Evolutionary conservation across 192 early-diverging fungal species (phyloP).

Genomic region (Podila minutissima): DNA sequence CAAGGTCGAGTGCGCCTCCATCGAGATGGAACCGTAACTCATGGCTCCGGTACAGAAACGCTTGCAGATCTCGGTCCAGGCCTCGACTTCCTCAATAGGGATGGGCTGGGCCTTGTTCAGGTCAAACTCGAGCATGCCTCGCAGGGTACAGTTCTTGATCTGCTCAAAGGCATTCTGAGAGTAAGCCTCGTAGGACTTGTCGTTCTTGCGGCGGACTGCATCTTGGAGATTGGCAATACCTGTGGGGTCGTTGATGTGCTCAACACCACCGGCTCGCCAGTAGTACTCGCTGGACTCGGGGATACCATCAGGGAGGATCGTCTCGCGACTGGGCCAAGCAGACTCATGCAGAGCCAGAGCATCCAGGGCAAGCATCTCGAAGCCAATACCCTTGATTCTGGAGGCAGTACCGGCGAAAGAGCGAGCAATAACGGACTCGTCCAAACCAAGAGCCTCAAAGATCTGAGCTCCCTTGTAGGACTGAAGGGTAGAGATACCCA

Average conservation of each 20-base stretch:
- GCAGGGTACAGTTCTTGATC: constrained; percentile 91
- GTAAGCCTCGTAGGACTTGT: constrained; percentile 87
- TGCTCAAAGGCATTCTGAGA: constrained; percentile 79
- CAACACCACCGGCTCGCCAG: constrained; percentile 93
- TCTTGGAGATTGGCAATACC: constrained; percentile 93
- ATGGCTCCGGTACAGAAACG: constrained; percentile 98
- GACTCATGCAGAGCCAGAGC: constrained; percentile 85
- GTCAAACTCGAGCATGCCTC: constrained; percentile 94
- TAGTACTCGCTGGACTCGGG: constrained; percentile 97
- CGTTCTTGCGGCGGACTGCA: constrained; percentile 93
- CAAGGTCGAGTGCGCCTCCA: constrained; percentile 91
- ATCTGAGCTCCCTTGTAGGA: constrained; percentile 99
- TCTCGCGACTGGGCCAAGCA: constrained; percentile 81
- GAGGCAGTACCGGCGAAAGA: constrained; percentile 98
- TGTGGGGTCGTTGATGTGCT: constrained; percentile 91
- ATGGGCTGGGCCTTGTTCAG: constrained; percentile 76
- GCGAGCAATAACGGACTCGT: constrained; percentile 83
- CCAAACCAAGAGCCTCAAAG: constrained; percentile 96
- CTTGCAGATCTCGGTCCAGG: constrained; percentile 95
- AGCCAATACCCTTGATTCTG: constrained; percentile 87
- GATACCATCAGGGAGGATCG: constrained; percentile 71
- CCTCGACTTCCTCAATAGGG: constrained; percentile 95
- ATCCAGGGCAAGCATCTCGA: constrained; percentile 85
- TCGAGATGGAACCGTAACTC: constrained; percentile 98
- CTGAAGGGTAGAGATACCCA: constrained; percentile 98